Conservation (phyloP, 2,329 filamentous ascomycete species). For the Sporothrix brasiliensis region DNA sequence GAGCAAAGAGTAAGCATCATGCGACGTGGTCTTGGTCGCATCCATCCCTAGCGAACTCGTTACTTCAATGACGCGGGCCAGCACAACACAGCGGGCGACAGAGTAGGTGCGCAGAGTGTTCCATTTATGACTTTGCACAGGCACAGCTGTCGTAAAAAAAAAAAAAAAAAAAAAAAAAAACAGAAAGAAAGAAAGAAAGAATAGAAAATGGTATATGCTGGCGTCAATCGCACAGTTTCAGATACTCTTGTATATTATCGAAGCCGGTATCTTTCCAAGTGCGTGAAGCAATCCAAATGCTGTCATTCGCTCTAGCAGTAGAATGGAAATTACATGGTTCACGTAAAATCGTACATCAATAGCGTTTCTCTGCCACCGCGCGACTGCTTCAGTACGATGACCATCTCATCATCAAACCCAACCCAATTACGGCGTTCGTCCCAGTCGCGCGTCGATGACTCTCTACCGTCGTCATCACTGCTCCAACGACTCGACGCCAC, state of each 20-base stretch:
- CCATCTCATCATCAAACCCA: slow-evolving; percentile 88
- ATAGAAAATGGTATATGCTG: too few relatives aligned
- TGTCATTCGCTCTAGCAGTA: neutral
- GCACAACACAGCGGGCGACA: too few relatives aligned
- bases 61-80: neutral
- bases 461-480: neutral
- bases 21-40: neutral
- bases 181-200: too few relatives aligned
- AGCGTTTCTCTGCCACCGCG: slow-evolving; percentile 69
- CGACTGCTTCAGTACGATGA: slow-evolving; percentile 80
- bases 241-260: neutral
- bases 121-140: neutral
- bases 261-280: neutral
- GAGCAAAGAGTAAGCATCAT: slow-evolving; percentile 8
- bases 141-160: neutral
- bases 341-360: slow-evolving; percentile 87
- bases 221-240: neutral
- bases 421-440: slow-evolving; percentile 66
- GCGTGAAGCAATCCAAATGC: neutral
- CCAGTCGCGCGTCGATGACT: slow-evolving; percentile 40
- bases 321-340: slow-evolving; percentile 29
- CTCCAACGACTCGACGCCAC: neutral
- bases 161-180: neutral
- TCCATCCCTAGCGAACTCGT: neutral
- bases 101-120: neutral